These are phyloP conservation scores for Xylaria sp. DNA, from an alignment of 2,329 filamentous ascomycete species.

Conservation along the genomic window DNA sequence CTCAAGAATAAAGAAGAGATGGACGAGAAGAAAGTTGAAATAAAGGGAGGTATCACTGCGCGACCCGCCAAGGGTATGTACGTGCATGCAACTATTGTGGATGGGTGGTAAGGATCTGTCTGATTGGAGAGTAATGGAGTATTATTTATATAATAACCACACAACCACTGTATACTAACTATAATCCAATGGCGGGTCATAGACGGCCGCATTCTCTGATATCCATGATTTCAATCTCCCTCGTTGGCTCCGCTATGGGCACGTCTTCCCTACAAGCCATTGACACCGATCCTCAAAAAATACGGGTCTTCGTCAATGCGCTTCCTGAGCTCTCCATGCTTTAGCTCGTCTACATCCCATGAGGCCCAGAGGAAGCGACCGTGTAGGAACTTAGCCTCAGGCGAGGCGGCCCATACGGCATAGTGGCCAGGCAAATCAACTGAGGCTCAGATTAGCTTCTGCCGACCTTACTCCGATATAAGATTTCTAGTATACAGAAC, in stretches of 20 bases:
- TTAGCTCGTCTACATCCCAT: conserved; percentile 57
- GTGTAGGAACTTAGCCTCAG: conserved; percentile 54
- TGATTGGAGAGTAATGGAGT: conserved; percentile 5
- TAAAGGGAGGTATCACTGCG: conserved; percentile 77
- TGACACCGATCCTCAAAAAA: conserved; percentile 44
- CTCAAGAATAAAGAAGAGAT: conserved; percentile 68
- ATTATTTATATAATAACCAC: conserved; percentile 12
- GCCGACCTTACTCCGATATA: too few relatives aligned
- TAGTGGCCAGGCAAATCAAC: conserved; percentile 52
- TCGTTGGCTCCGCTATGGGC: background rate
- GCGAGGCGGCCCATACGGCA: conserved; percentile 54
- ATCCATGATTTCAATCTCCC: background rate
- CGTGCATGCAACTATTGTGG: conserved; percentile 73
- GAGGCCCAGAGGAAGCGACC: conserved; percentile 53
- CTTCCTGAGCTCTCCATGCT: conserved; percentile 43
- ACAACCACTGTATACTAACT: conserved; percentile 18
- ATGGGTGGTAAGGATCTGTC: conserved; percentile 67
- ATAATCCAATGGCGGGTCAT: conserved; percentile 15
- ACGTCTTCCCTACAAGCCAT: conserved; percentile 30
- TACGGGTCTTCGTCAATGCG: conserved; percentile 42
- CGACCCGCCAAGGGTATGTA: conserved; percentile 78
- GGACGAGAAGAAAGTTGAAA: conserved; percentile 73
- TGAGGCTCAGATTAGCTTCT: conserved; percentile 26
- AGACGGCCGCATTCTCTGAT: background rate
- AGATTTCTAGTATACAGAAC: conserved; percentile 16